A percentile compares a stretch with the other conserved stretches of the same genome.
Evolutionary conservation across 228 moss, liverwort and hornwort genomes (phyloP).

Genomic region (Sphagnum fallax): DNA sequence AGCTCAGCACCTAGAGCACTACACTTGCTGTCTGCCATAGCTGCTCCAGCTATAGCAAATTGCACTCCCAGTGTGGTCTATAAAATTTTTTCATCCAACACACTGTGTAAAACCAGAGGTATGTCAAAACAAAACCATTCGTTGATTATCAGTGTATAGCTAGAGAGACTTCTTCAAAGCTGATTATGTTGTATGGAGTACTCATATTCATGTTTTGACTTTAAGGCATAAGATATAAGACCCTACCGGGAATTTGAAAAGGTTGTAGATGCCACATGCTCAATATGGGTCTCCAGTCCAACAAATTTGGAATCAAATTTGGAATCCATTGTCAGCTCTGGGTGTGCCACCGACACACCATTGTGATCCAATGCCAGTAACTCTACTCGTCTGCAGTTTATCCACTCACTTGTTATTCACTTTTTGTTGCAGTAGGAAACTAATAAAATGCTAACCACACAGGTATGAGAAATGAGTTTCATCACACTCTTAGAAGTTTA

Average conservation of each 20-base stretch:
- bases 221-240: no score
- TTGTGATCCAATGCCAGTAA: no score
- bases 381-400: no score
- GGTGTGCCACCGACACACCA: no score
- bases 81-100: slow-evolving; percentile 85
- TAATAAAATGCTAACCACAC: no score
- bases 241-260: slow-evolving; percentile 83
- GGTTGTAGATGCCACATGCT: slow-evolving; percentile 88
- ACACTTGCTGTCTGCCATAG: slow-evolving; percentile 85
- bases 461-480: neutral
- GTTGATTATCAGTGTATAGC: neutral
- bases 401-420: no score
- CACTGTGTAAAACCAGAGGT: slow-evolving; percentile 28
- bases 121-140: neutral
- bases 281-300: no score
- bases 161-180: neutral
- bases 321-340: no score
- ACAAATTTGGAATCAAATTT: no score
- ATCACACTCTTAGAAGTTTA: slow-evolving; percentile 9
- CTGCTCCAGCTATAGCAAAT: slow-evolving; percentile 84
- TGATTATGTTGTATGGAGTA: neutral
- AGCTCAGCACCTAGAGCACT: slow-evolving; percentile 90
- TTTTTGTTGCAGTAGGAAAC: no score
- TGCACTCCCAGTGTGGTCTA: slow-evolving; percentile 69
- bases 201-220: neutral